Base-by-base conservation (phyloP, 345 rosid genomes). In the Odontarrhena argentea region DNA sequence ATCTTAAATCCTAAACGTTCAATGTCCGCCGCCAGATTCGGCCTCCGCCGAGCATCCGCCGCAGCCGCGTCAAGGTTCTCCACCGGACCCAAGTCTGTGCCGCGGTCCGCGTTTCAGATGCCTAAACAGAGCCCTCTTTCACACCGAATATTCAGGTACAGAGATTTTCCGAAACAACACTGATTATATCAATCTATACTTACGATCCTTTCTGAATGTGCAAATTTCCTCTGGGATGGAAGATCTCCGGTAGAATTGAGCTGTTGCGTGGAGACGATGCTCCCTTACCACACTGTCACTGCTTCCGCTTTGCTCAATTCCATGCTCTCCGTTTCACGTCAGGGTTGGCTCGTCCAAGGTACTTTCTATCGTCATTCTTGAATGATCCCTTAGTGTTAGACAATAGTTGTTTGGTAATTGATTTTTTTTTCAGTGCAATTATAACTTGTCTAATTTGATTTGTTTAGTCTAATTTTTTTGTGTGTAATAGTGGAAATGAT, bases 241-340 rank as follows among this genome's bases (percentile, higher is more conserved):
- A 92, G 98, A 79, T 86, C 88, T 8, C 95, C 96, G 1, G 86
- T 89, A 71, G 92, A 85, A 73, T 25, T 89, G 80, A 87, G 97
- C 81, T 82, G 83, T 68, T 83, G 92, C 73, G 83, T 85, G 56
- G 96, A 86, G 74, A 79, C 97, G 13, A 73, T 89, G 90, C 79
- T 89, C 62, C 97, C 98, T 18, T 84, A 85, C 65, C 96, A 93
- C 83, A 85, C 96, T 3, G 97, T 87, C 53, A 93, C 93, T 48
- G 92, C 98, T 30, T 86, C 98, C 0, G 89, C 98, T 32, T 83
- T 92, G 85, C 88, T 92, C 57, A 89, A 82, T 74, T 92, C 98
- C 12, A 87, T 82, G 96, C 89, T 89, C 34, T 84, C 93, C 0
- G 86, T 74, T 30, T 73, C 77, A 52, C 77, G 57, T 28, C 72